phyloP scores from a whole-genome alignment of 228 moss, liverwort and hornwort species.

The Sphagnum fallax region DNA sequence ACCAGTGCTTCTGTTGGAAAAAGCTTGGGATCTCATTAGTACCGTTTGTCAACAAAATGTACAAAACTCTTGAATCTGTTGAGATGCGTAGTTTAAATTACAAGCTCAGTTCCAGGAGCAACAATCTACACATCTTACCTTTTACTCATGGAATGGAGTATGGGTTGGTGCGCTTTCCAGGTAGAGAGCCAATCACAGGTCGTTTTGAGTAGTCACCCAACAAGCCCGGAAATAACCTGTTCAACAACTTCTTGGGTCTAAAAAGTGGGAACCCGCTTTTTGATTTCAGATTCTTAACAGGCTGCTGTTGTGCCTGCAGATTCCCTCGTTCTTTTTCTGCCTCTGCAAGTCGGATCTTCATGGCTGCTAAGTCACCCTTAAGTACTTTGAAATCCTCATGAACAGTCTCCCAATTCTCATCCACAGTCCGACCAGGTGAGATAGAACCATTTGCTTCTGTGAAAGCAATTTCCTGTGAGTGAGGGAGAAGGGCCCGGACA shows the following conservation, averaged over 20 bases:
- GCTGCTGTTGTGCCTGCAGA: slow-evolving; percentile 20
- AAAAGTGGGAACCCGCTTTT: slow-evolving; percentile 56
- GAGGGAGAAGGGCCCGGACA: slow-evolving; percentile 31
- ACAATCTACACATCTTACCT: no score
- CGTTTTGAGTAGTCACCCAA: slow-evolving; percentile 49
- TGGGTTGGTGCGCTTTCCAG: neutral
- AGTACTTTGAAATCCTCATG: slow-evolving; percentile 81
- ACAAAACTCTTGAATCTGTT: no score
- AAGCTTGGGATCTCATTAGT: no score
- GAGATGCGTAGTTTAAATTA: no score
- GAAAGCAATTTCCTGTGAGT: slow-evolving; percentile 14
- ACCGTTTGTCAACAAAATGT: no score
- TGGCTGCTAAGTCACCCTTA: slow-evolving; percentile 82
- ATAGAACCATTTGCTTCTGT: neutral
- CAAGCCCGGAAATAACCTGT: slow-evolving; percentile 60
- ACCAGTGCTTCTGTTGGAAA: no score
- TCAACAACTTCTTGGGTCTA: slow-evolving; percentile 70
- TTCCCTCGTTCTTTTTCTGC: slow-evolving; percentile 69
- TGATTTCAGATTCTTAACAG: slow-evolving; percentile 48
- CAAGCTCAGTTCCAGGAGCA: no score
- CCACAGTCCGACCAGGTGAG: slow-evolving; percentile 32
- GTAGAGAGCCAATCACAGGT: slow-evolving; percentile 37
- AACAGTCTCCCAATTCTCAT: slow-evolving; percentile 67
- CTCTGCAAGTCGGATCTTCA: slow-evolving; percentile 82
- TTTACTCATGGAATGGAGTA: no score